Base-by-base conservation (phyloP, 2,329 filamentous ascomycete genomes). In the Alternaria gansuensis region DNA sequence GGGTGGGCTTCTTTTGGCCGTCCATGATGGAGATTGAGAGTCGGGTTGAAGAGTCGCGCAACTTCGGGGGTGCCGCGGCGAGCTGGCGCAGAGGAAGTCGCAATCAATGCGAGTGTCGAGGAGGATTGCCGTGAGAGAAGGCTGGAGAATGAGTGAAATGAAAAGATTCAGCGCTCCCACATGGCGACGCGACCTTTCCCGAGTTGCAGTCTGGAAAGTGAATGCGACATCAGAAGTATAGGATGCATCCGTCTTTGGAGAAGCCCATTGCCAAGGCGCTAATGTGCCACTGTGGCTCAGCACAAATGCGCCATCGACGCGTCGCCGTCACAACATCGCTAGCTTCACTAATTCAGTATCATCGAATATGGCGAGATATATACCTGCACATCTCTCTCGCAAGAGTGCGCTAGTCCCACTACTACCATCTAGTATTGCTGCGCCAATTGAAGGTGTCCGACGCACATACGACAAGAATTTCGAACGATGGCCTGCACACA, bases 401-500 rank as follows among this genome's bases (percentile, higher is more conserved):
- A 74, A 68, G 46, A 66, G 63, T 43, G 67, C 73, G 4, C 60
- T 76, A 36, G 68, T 59, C 1, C 55, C 73, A 31, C 63, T 75
- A 9, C 69, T 68, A 28, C 70, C 66, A 2, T 28, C 65, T 3
- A 54, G 51, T 23, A 69, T 74, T 14, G 49, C 60, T 31, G 46
- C 65, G 14, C 69, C 72, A 21, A 70, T 75, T 24, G 72, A 74
- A 48, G 51, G 57, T 14, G 54, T 73, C 7, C 69, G 73, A 37
- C 57, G 64, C 14, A 49, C 55, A 8, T 58, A 70, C 54, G 72
- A 75, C 57, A 68, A 62, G 46, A 64, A 71, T 31, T 73, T 69
- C 56, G 52, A 51, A 8, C 68, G 71, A 17, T 74, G 70, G 73
- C 72, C 70, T 26, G 67, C 72, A 7, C 72, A 75, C 43, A 71